Percentiles rank a stretch among this genome's conserved stretches.
Conservation (phyloP, 805 yeast species). For the Ogataea naganishii region DNA sequence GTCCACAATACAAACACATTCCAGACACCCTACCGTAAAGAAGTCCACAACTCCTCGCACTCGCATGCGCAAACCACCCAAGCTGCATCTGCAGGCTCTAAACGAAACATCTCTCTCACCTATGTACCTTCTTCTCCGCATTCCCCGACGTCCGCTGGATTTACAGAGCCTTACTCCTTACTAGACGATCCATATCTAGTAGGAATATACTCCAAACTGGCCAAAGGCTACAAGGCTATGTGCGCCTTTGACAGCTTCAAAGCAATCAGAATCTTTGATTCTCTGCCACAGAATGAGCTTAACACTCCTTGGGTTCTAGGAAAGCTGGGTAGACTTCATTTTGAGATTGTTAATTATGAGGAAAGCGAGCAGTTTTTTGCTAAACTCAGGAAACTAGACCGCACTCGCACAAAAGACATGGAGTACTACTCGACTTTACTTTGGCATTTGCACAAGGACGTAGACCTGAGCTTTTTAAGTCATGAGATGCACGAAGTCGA, state of each 20-base stretch:
- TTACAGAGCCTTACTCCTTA: too few relatives aligned
- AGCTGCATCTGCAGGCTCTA: too few relatives aligned
- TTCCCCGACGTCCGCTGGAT: too few relatives aligned
- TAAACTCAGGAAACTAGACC: constrained; percentile 57
- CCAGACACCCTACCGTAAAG: too few relatives aligned
- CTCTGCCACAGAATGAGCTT: constrained; percentile 54
- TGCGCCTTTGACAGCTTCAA: constrained; percentile 66
- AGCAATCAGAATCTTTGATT: constrained; percentile 61
- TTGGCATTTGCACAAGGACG: constrained; percentile 86
- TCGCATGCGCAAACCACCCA: too few relatives aligned
- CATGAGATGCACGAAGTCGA: constrained; percentile 68
- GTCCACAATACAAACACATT: too few relatives aligned
- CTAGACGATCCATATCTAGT: constrained; percentile 32
- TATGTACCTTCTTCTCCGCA: too few relatives aligned
- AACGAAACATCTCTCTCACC: too few relatives aligned
- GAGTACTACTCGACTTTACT: constrained; percentile 82
- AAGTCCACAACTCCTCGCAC: too few relatives aligned
- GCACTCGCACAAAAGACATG: constrained; percentile 80
- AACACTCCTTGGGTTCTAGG: constrained; percentile 82
- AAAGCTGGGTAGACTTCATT: constrained; percentile 71
- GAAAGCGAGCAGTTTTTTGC: constrained; percentile 60
- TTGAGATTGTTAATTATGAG: constrained; percentile 80
- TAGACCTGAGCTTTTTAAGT: constrained; percentile 71
- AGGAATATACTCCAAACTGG: constrained; percentile 42
- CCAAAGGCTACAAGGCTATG: constrained; percentile 53